These are phyloP conservation scores for Sanguinoderma infundibulare DNA, from an alignment of 1,284 basidiomycete genomes.

Conservation along the genomic window DNA sequence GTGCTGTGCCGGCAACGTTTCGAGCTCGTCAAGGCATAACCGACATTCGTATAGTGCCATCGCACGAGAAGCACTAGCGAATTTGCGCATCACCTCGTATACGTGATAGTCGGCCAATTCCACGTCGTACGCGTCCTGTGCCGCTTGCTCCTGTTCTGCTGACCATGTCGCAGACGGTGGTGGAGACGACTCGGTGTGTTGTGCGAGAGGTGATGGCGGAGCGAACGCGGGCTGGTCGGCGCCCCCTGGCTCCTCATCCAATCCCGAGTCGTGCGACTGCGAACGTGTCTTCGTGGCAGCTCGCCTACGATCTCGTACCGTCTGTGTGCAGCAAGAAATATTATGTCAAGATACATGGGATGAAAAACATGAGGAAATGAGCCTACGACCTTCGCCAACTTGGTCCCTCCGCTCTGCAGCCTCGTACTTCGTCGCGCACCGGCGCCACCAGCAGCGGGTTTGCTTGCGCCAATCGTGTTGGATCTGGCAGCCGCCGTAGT, in stretches of 20 bases:
- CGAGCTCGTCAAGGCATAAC: constrained; percentile 75
- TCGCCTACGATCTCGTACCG: constrained; percentile 60
- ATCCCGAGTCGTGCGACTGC: constrained; percentile 64
- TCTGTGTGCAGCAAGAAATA: constrained; percentile 2
- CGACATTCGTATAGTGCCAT: constrained; percentile 79
- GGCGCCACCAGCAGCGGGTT: constrained; percentile 46
- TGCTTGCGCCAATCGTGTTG: constrained; percentile 43
- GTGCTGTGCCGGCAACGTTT: constrained; percentile 76
- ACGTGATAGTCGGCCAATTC: constrained; percentile 83
- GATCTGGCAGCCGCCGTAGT: constrained; percentile 57
- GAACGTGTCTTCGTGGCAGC: constrained; percentile 39
- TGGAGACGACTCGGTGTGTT: constrained; percentile 62
- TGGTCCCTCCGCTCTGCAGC: constrained; percentile 58
- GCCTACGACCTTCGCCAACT: constrained; percentile 34
- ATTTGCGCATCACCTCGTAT: constrained; percentile 79
- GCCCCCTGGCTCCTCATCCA: constrained; percentile 60
- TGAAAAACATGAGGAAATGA: not conserved
- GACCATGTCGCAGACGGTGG: constrained; percentile 60
- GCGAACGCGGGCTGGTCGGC: constrained; percentile 46
- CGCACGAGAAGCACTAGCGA: constrained; percentile 77
- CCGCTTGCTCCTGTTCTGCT: constrained; percentile 62
- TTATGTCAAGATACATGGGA: constrained; percentile 1
- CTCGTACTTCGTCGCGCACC: constrained; percentile 70
- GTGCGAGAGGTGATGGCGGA: constrained; percentile 55
- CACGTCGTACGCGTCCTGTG: constrained; percentile 71